Evolutionary conservation across 805 yeast genomes (phyloP), one percentile per base, ranked within the genome.

Genomic region (Wickerhamiella slavikovae): DNA sequence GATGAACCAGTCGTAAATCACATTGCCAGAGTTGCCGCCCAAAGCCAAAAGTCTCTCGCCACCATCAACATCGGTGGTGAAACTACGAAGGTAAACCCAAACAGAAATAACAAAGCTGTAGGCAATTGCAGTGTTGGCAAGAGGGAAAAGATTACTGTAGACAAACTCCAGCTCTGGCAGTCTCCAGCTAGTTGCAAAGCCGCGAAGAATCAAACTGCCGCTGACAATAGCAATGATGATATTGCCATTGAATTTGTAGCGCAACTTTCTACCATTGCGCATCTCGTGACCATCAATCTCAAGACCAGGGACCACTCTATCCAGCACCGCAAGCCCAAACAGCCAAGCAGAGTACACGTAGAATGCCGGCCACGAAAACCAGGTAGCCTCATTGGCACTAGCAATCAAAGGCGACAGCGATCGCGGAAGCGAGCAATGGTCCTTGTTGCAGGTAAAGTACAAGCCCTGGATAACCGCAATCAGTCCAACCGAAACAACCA

Each of bases 1-100:
- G 47, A 89, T 82, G 47, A 82, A 89, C 95, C 94, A 83, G 38
- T 89, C 94, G 47, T 77, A 85, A 7, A 85, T 41, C 0, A 52
- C 40, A 39, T 66, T 70, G 0, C 79, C 77, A 0, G 92, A 62
- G 53, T 85, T 85, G 3, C 98, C 98, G 26, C 89, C 89, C 23
- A 65, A 50, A 0, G 95, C 83, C 30, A 89, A 58, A 23, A 89
- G 68, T 38, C 77, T 60, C 43, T 78, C 89, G 15, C 22, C 17
- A 11, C 35, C 35, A 6, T 17, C n/a, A 8, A 56, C 57, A 1
- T 71, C 66, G 15, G 39, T 40, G 4, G 73, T 38, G 45, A 71
- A 85, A 4, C 93, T 77, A 22, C 51, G 47, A 2, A 69, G 30
- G 49, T 79, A 83, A 15, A 78, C 75, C 36, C 67, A 65, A 16